Evolutionary conservation across 345 rosid genomes (phyloP).

Genomic region (Camelina neglecta): DNA sequence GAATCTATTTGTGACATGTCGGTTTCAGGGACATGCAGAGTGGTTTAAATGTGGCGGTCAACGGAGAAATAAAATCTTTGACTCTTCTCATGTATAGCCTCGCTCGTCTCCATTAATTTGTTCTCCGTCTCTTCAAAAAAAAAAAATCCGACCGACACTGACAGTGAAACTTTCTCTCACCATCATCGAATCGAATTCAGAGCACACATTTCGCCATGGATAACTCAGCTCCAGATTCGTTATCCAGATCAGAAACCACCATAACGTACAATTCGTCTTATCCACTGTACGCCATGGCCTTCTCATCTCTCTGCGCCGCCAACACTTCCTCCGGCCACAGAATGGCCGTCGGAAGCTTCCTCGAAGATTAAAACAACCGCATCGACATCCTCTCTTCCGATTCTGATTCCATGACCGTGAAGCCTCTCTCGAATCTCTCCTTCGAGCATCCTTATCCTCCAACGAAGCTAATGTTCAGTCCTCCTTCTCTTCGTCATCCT

Average conservation of each 20-base stretch:
- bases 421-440: conserved; percentile 58
- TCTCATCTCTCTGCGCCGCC: conserved; percentile 55
- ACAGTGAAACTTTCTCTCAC: conserved; percentile 4
- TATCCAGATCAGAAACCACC: conserved; percentile 72
- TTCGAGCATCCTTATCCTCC: conserved; percentile 84
- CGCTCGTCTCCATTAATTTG: neutral
- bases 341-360: conserved; percentile 88
- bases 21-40: no score
- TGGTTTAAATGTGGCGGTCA: no score
- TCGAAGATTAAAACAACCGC: conserved; percentile 81
- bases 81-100: no score
- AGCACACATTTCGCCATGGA: conserved; percentile 54
- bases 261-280: conserved; percentile 81
- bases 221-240: conserved; percentile 79
- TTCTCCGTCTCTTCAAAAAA: neutral
- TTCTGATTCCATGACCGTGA: conserved; percentile 66
- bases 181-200: neutral
- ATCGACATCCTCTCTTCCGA: conserved; percentile 86
- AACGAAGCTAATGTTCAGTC: conserved; percentile 80
- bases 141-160: neutral
- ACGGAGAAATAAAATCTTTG: no score
- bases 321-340: conserved; percentile 47
- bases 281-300: conserved; percentile 84
- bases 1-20: no score
- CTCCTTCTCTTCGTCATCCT: conserved; percentile 50